Evolutionary conservation across 805 yeast species (phyloP), one percentile per base, ranked within the genome.

Genomic region (Barnettozyma vustinii): DNA sequence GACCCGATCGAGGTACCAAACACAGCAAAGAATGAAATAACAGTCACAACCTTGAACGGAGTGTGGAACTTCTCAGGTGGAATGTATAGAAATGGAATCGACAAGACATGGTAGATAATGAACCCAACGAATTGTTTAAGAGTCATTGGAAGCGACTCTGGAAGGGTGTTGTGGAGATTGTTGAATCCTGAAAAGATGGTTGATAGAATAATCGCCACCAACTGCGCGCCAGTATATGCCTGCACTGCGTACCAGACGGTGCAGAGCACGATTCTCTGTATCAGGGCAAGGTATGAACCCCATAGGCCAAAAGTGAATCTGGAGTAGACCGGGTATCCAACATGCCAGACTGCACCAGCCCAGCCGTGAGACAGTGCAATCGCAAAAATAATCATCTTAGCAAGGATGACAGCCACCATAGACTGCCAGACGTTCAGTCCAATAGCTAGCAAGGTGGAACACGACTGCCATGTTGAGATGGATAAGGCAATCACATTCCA

Each of bases 161-260:
- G 70, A 18, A 72, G 56, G 1, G 72, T 68, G 55, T 74, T 71
- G 47, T 64, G 60, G 60, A 75, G 62, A 37, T 59, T 63, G 57
- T 65, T 57, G 56, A 66, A 76, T 12, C 64, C 55, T 13, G 69
- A 63, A 52, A 71, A 68, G 58, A 71, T 66, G 36, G 72, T 60
- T 19, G 70, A 62, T 18, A 75, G 48, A 16, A 75, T 60, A 21
- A 68, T 62, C 15, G 69, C 64, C 5, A 75, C 56, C 43, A 75
- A 63, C 40, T 69, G 69, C 6, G 76, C 79, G 43, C 80, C 79
- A 15, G 74, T 65, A 57, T 66, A 76, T 0, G 77, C 62, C 51
- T 74, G 77, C 9, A 71, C 68, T 4, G 74, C 72, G 51, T 65
- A 73, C 75, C 77, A 76, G 37, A 77, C 72, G 33, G 72, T 65